phyloP scores from a whole-genome alignment of 2,329 filamentous ascomycete species.

The Mycosphaerelloides madeirae region DNA sequence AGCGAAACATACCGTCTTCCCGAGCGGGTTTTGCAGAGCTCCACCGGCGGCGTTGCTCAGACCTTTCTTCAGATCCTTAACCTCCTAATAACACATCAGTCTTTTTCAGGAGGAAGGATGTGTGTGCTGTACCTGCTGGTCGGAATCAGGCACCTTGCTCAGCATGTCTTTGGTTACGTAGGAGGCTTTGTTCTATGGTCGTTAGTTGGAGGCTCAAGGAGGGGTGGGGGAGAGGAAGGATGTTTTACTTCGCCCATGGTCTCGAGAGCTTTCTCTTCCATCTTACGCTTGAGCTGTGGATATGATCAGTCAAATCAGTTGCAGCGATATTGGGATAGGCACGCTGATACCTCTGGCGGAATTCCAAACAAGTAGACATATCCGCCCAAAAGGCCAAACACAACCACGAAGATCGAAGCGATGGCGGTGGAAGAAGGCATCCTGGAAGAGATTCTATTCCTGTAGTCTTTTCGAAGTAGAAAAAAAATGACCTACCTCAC shows the following conservation, averaged over 20 bases:
- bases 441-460: background rate
- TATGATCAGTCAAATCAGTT: no score
- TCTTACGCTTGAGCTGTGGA: constrained; percentile 36
- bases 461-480: no score
- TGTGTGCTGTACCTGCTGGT: constrained; percentile 23
- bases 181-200: constrained; percentile 39
- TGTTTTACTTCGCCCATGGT: constrained; percentile 44
- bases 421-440: constrained; percentile 26
- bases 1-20: constrained; percentile 19
- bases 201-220: background rate
- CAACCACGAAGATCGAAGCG: constrained; percentile 27
- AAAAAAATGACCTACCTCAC: no score
- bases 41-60: constrained; percentile 31
- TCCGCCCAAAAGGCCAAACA: constrained; percentile 34
- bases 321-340: no score
- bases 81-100: no score
- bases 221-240: no score
- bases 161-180: constrained; percentile 31
- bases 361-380: constrained; percentile 47
- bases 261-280: constrained; percentile 44
- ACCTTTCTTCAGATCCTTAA: constrained; percentile 32
- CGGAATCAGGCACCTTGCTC: constrained; percentile 28
- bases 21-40: constrained; percentile 35
- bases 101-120: background rate
- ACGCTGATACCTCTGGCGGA: constrained; percentile 36